Evolutionary conservation across 2,329 filamentous ascomycete genomes (phyloP).

Genomic region (Calonectria naviculata): DNA sequence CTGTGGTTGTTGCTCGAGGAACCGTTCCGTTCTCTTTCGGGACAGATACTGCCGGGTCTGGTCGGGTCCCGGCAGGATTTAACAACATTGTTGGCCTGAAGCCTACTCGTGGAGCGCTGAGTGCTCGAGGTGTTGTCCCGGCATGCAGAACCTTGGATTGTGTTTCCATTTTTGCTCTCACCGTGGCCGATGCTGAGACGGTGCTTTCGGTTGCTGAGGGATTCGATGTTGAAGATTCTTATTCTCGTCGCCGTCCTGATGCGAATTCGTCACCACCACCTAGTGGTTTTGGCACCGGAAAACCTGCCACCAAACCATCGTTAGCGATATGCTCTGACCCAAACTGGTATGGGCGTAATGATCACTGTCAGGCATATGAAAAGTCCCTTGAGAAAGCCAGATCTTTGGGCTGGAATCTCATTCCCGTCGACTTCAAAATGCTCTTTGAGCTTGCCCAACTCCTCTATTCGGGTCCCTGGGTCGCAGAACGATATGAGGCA

Average conservation of each 20-base stretch:
- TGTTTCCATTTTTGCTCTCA: constrained; percentile 63
- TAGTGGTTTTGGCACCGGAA: constrained; percentile 44
- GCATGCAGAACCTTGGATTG: constrained; percentile 69
- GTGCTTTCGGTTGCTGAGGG: constrained; percentile 61
- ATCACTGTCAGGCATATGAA: constrained; percentile 57
- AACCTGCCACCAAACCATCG: constrained; percentile 40
- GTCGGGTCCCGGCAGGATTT: constrained; percentile 63
- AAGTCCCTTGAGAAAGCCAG: constrained; percentile 50
- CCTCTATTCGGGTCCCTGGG: constrained; percentile 67
- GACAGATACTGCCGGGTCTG: constrained; percentile 67
- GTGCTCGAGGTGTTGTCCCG: constrained; percentile 60
- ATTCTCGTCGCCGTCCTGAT: constrained; percentile 55
- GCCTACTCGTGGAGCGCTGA: constrained; percentile 65
- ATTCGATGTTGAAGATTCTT: constrained; percentile 61
- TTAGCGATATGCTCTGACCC: constrained; percentile 55
- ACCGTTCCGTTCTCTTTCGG: constrained; percentile 67
- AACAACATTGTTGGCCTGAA: constrained; percentile 65
- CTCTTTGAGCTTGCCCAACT: constrained; percentile 65
- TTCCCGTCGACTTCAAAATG: constrained; percentile 57
- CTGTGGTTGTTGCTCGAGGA: constrained; percentile 63
- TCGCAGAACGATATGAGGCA: constrained; percentile 66
- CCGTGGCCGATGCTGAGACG: constrained; percentile 59
- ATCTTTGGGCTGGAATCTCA: constrained; percentile 53
- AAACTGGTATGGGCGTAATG: constrained; percentile 46
- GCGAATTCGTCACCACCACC: not conserved